These are phyloP conservation scores for Mycena maculata DNA, from an alignment of 768 basidiomycete species.

Conservation along the genomic window DNA sequence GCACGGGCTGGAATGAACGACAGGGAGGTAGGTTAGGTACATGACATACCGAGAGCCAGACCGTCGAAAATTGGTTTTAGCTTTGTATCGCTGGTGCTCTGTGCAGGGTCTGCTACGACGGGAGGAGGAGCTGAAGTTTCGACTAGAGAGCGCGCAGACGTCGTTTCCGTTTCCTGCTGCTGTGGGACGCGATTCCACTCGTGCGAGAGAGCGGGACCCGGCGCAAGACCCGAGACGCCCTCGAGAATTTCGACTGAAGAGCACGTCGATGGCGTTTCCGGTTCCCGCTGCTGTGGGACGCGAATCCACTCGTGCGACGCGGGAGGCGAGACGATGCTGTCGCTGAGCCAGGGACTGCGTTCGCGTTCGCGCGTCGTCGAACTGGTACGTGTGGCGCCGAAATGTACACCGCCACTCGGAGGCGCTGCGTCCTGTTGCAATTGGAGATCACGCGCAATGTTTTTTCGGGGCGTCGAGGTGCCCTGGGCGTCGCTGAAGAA, in stretches of 20 bases:
- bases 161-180: too few relatives aligned
- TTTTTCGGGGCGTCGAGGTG: constrained; percentile 20
- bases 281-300: constrained; percentile 25
- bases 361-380: constrained; percentile 17
- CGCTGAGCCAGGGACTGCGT: constrained; percentile 40
- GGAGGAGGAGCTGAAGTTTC: too few relatives aligned
- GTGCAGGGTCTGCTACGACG: not conserved
- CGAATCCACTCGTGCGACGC: constrained; percentile 35
- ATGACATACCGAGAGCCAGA: constrained; percentile 32
- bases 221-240: too few relatives aligned
- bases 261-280: too few relatives aligned
- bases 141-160: too few relatives aligned
- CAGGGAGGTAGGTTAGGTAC: not conserved
- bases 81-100: not conserved
- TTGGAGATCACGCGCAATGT: too few relatives aligned
- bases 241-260: too few relatives aligned
- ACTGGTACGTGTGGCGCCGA: constrained; percentile 8
- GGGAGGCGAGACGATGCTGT: constrained; percentile 41
- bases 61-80: constrained; percentile 36
- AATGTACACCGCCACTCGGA: too few relatives aligned
- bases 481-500: constrained; percentile 34
- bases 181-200: too few relatives aligned
- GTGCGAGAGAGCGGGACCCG: too few relatives aligned
- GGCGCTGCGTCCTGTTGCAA: too few relatives aligned
- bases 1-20: not conserved